Percentiles rank a stretch among this genome's conserved stretches.
Evolutionary conservation across 1,284 basidiomycete genomes (phyloP).

Genomic region (Coriolopsis trogii): DNA sequence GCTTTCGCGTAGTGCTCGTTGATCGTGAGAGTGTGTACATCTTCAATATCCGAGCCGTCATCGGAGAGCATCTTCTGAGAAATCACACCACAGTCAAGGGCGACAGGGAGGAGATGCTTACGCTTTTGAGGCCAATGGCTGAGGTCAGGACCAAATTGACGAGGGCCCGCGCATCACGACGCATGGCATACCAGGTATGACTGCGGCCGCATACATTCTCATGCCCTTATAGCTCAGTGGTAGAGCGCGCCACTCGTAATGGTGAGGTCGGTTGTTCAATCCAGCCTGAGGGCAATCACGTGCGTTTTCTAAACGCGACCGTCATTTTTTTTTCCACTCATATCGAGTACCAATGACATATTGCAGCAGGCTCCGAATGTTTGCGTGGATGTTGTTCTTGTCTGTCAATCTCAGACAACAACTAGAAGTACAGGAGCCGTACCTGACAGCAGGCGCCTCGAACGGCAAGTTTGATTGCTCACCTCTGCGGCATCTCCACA

Average conservation of each 20-base stretch:
- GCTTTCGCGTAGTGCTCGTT: conserved; percentile 86
- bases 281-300: conserved; percentile 19
- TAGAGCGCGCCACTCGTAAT: conserved; percentile 25
- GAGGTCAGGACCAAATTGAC: not conserved
- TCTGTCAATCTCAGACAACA: not conserved
- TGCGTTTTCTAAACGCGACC: not conserved
- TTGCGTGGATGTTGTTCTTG: conserved; percentile 1
- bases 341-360: conserved; percentile 3
- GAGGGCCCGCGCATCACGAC: not conserved
- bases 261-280: conserved; percentile 26
- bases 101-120: too few relatives aligned
- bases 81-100: too few relatives aligned
- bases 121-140: too few relatives aligned
- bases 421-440: too few relatives aligned
- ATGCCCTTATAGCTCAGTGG: conserved; percentile 25
- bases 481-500: too few relatives aligned
- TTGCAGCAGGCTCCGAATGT: conserved; percentile 21
- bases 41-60: conserved; percentile 46
- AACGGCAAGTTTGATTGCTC: too few relatives aligned
- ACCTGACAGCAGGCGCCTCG: too few relatives aligned
- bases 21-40: conserved; percentile 61
- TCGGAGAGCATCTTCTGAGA: conserved; percentile 61
- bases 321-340: not conserved
- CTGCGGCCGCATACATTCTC: too few relatives aligned
- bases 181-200: not conserved